These are phyloP conservation scores for Globisporangium solare DNA, from an alignment of 352 stramenopile genomes.

Conservation along the genomic window DNA sequence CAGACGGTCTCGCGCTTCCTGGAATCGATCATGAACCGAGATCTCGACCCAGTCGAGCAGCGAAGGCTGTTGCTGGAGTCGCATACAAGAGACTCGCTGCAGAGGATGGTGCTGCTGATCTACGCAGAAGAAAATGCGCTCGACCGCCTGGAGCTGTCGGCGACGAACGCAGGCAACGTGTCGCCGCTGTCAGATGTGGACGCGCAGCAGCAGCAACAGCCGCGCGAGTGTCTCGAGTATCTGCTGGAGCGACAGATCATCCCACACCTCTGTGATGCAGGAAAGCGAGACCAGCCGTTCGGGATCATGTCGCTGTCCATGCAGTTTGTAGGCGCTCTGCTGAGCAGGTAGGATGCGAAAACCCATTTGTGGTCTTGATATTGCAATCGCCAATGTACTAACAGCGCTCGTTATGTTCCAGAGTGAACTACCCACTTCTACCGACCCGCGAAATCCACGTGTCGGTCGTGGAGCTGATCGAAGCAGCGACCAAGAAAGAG, in stretches of 20 bases:
- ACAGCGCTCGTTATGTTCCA: slow-evolving; percentile 2
- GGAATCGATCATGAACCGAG: slow-evolving; percentile 58
- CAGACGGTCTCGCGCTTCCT: slow-evolving; percentile 73
- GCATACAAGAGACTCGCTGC: slow-evolving; percentile 75
- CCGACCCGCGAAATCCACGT: slow-evolving; percentile 78
- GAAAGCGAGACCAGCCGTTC: slow-evolving; percentile 56
- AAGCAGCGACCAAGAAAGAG: slow-evolving; percentile 71
- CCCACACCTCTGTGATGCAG: slow-evolving; percentile 70
- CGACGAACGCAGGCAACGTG: slow-evolving; percentile 21
- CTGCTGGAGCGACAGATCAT: slow-evolving; percentile 82
- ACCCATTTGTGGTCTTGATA: not conserved
- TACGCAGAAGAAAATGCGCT: slow-evolving; percentile 79
- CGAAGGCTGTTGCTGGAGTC: slow-evolving; percentile 72
- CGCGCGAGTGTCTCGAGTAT: slow-evolving; percentile 78
- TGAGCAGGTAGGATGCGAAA: slow-evolving; percentile 34
- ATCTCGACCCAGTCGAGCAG: slow-evolving; percentile 66
- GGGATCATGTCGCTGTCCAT: slow-evolving; percentile 84
- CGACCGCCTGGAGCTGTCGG: slow-evolving; percentile 61
- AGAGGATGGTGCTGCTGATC: slow-evolving; percentile 85
- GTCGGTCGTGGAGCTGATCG: slow-evolving; percentile 74
- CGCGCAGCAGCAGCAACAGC: slow-evolving; percentile 26
- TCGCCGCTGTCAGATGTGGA: slow-evolving; percentile 12
- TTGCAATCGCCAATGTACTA: not conserved
- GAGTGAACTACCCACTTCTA: slow-evolving; percentile 80
- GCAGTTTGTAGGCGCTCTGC: slow-evolving; percentile 75